Conservation (phyloP, 176 grass and related monocot species). For the Triticum timopheevii region DNA sequence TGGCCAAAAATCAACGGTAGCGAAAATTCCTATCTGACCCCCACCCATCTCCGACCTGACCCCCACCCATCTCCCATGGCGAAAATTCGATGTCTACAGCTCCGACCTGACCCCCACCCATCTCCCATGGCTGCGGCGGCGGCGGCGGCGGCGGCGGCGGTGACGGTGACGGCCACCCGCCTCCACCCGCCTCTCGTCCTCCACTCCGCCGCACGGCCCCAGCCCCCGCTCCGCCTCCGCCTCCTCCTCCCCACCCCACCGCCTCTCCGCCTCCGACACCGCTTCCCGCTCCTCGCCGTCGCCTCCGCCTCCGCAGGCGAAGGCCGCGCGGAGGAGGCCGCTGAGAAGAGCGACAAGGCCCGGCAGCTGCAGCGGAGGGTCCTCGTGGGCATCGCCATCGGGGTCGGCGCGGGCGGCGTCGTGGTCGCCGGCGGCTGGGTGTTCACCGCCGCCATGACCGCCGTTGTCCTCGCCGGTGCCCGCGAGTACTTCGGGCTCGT, state of each 20-base stretch:
- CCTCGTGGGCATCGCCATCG: conserved; percentile 75
- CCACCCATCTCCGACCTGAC: too few species aligned
- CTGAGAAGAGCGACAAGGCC: conserved; percentile 26
- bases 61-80: too few species aligned
- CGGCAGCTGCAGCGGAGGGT: conserved; percentile 65
- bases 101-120: not conserved
- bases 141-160: too few species aligned
- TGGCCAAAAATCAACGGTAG: not conserved
- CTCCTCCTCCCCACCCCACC: conserved; percentile 36
- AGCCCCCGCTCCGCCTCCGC: conserved; percentile 27
- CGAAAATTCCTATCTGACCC: not conserved
- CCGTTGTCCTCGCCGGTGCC: conserved; percentile 48
- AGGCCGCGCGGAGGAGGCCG: not conserved
- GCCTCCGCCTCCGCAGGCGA: not conserved
- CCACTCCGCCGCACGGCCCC: not conserved
- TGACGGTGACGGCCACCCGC: conserved; percentile 25
- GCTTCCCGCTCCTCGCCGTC: conserved; percentile 34
- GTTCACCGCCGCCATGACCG: conserved; percentile 52
- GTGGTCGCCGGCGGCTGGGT: conserved; percentile 78
- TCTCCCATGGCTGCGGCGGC: conserved; percentile 36
- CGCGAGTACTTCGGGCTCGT: conserved; percentile 90
- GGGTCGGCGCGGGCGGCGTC: conserved; percentile 71
- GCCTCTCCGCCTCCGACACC: conserved; percentile 38
- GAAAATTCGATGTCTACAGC: too few species aligned
- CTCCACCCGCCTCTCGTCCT: conserved; percentile 9